A percentile compares a stretch with the other conserved stretches of the same genome.
Conservation (phyloP, 2,329 filamentous ascomycete species). For the Aspergillus sp. region DNA sequence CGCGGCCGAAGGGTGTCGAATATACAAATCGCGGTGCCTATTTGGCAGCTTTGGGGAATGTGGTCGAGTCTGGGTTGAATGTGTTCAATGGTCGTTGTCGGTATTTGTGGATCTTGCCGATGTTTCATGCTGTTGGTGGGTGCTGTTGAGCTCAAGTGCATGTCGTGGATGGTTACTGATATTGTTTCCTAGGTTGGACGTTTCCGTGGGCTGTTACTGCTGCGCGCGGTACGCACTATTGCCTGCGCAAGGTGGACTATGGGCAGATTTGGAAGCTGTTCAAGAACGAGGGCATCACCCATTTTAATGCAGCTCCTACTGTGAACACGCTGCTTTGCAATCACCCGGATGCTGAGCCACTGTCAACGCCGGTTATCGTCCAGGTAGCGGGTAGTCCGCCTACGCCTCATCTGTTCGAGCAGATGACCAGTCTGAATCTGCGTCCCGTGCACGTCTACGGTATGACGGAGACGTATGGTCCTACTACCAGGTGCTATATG, state of each 20-base stretch:
- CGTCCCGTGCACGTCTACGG: conserved; percentile 93
- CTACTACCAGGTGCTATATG: conserved; percentile 90
- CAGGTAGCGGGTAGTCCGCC: conserved; percentile 93
- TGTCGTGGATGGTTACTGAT: neutral
- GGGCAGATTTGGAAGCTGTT: conserved; percentile 86
- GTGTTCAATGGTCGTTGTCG: conserved; percentile 67
- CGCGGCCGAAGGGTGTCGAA: conserved; percentile 86
- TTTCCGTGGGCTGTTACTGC: conserved; percentile 93
- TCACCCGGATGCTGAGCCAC: conserved; percentile 68
- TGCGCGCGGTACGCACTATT: conserved; percentile 91
- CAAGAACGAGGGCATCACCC: conserved; percentile 83
- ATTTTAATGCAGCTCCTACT: conserved; percentile 94
- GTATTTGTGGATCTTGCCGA: conserved; percentile 89
- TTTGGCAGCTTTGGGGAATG: conserved; percentile 78
- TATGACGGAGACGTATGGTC: conserved; percentile 84
- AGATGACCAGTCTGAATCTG: conserved; percentile 86
- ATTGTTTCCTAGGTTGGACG: conserved; percentile 61
- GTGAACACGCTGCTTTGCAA: conserved; percentile 93
- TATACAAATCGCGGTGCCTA: conserved; percentile 89
- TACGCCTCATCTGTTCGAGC: conserved; percentile 84
- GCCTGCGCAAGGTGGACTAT: conserved; percentile 93
- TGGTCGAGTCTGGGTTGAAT: conserved; percentile 87
- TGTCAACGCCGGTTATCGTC: conserved; percentile 74
- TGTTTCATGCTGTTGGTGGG: conserved; percentile 69
- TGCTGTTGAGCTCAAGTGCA: conserved; percentile 3